Conservation (phyloP, 2,329 filamentous ascomycete species). For the Hirsutella thompsonii region DNA sequence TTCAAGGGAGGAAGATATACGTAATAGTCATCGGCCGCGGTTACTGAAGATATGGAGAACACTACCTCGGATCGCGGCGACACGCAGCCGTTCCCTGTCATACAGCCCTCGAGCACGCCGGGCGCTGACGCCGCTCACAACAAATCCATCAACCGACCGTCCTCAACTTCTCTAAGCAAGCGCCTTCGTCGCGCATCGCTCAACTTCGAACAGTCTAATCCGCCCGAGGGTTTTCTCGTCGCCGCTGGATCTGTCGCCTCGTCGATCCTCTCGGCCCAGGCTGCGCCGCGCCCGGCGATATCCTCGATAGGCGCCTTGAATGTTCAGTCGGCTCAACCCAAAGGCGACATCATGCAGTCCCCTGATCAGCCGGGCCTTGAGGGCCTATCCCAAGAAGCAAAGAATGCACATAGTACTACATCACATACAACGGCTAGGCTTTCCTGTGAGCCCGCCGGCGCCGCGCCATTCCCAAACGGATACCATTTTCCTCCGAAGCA, state of each 20-base stretch:
- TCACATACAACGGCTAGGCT: background rate
- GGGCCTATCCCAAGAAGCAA: background rate
- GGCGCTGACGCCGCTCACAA: constrained; percentile 2
- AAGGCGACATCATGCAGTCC: background rate
- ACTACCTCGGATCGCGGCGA: constrained; percentile 6
- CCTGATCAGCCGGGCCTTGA: too few species aligned
- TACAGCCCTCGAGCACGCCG: constrained; percentile 4
- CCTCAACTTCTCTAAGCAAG: constrained; percentile 18
- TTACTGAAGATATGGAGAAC: constrained; percentile 1
- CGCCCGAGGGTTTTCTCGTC: constrained; percentile 33
- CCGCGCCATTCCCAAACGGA: constrained; percentile 43
- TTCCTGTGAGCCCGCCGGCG: constrained; percentile 11
- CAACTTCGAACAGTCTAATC: constrained; percentile 30
- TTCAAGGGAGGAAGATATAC: background rate
- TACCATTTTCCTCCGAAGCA: constrained; percentile 53
- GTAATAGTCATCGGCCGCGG: background rate
- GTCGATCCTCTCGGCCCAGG: constrained; percentile 18
- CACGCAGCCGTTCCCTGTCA: constrained; percentile 14
- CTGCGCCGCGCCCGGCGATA: constrained; percentile 8
- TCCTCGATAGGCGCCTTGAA: constrained; percentile 7
- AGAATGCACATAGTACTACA: background rate
- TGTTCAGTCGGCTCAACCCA: background rate
- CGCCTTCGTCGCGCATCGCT: constrained; percentile 19
- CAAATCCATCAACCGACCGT: constrained; percentile 10
- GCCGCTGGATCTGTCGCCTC: constrained; percentile 33